Base-by-base conservation (phyloP, 2,329 filamentous ascomycete species). In the Calonectria pseudoturangicola region DNA sequence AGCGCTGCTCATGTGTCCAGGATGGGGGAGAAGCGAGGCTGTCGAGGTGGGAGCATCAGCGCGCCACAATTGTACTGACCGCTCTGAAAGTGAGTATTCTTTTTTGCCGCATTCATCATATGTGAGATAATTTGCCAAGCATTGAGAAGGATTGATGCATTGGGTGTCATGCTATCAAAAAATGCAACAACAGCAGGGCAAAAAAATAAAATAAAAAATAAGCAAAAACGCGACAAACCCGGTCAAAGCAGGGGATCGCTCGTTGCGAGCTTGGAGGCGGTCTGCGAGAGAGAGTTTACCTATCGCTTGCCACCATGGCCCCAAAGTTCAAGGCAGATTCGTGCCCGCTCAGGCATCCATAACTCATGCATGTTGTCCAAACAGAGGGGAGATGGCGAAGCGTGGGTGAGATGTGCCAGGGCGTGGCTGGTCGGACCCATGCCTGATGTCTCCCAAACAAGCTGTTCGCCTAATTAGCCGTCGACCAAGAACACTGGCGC, bases 201-300 rank as follows among this genome's bases (percentile, higher is more conserved):
- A 25, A 56, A 36, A 48, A 47, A n/a, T 8, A 36, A 36, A 62
- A 25, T 8, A 27, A 60, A 43, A 47, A 43, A 62, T 16, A 62
- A 25, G 8, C 18, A 60, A 43, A 47, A 43, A 62, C 12, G 13
- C 18, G 62, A 25, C 41, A 13, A 60, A 54, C 39, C 28, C 48
- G 60, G 56, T 64, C 33, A 25, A 13, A 58, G 27, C 39, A 58
- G 60, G 48, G 21, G 33, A 56, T 39, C 7, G 56, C 62, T 33
- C 16, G 47, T 51, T 51, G 68, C 45, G 56, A 48, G 47, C 48
- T 48, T 58, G 64, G 51, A 73, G 68, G 72, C 72, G 72, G 72
- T 73, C 72, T 73, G 72, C 58, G 28, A 39, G 60, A n/a, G 39
- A 73, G 54, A 51, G 56, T 60, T 67, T 71, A 60, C 27, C 36